Percentiles rank a stretch among this genome's conserved stretches.
These are phyloP conservation scores for Aethionema arabicum DNA, from an alignment of 345 rosid species.

Conservation along the genomic window DNA sequence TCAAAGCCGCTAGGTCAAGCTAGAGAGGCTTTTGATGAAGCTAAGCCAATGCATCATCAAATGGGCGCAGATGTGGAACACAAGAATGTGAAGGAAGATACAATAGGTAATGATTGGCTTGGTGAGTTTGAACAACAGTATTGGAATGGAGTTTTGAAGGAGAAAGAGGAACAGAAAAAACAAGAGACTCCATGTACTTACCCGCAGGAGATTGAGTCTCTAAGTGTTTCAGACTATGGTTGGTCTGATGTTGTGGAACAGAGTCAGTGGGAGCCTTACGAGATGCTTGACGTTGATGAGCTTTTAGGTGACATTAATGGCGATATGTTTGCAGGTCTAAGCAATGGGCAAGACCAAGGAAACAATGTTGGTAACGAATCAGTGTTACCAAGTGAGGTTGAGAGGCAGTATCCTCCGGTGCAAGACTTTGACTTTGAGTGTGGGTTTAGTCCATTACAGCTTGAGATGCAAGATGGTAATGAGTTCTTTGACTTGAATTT, in stretches of 20 bases:
- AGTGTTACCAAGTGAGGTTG: background rate
- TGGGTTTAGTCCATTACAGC: constrained; percentile 29
- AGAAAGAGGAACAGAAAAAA: constrained; percentile 24
- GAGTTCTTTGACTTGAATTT: constrained; percentile 24
- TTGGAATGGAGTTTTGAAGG: background rate
- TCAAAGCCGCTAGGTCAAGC: constrained; percentile 12
- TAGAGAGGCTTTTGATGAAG: background rate
- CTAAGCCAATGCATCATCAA: background rate
- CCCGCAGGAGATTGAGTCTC: background rate
- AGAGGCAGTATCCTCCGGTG: constrained; percentile 8
- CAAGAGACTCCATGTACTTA: background rate
- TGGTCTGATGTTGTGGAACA: constrained; percentile 28
- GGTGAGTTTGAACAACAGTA: constrained; percentile 20
- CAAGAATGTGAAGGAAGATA: constrained; percentile 1
- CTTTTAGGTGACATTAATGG: constrained; percentile 40
- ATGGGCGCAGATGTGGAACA: background rate
- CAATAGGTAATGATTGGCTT: constrained; percentile 12
- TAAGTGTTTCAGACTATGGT: constrained; percentile 24
- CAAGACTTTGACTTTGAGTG: constrained; percentile 24
- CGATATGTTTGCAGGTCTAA: constrained; percentile 10
- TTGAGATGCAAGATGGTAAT: constrained; percentile 27
- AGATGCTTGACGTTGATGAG: constrained; percentile 53
- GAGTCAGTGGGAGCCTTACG: constrained; percentile 22
- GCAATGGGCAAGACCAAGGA: background rate
- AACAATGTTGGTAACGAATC: background rate